A percentile compares a stretch with the other conserved stretches of the same genome.
Conservation (phyloP, 805 yeast species). For the Saccharomyces jurei region DNA sequence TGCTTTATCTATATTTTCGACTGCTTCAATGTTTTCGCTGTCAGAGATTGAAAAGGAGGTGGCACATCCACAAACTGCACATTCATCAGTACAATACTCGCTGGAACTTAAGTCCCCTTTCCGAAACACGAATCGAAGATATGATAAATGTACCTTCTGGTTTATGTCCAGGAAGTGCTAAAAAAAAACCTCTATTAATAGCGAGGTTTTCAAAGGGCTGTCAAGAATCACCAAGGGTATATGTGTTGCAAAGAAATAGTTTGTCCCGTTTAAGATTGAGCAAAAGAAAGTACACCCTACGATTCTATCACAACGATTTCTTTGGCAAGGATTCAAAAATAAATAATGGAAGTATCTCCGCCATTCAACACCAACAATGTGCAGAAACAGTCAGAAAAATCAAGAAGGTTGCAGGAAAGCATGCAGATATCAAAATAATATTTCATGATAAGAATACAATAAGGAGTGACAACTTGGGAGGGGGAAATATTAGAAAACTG, state of each 20-base stretch:
- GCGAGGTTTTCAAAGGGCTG: conserved; percentile 26
- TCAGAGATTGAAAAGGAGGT: conserved; percentile 14
- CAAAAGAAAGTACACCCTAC: conserved; percentile 22
- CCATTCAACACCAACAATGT: conserved; percentile 9
- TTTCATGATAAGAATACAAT: conserved; percentile 23
- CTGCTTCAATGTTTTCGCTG: conserved; percentile 13
- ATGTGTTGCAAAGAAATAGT: conserved; percentile 18
- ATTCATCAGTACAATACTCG: conserved; percentile 3
- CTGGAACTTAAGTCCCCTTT: conserved; percentile 9
- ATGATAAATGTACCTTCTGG: conserved; percentile 20
- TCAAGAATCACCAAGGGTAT: conserved; percentile 19
- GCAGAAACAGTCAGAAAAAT: conserved; percentile 19
- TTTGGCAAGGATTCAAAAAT: neutral
- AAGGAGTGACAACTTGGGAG: conserved; percentile 9
- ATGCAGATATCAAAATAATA: conserved; percentile 26
- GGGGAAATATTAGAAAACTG: neutral
- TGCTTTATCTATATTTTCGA: conserved; percentile 11
- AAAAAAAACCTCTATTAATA: conserved; percentile 24
- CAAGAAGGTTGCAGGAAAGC: conserved; percentile 14
- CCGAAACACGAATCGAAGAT: conserved; percentile 20
- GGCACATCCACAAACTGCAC: conserved; percentile 21
- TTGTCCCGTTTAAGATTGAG: conserved; percentile 17
- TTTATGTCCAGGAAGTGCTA: conserved; percentile 9
- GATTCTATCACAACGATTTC: conserved; percentile 12
- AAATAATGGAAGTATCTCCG: neutral